Evolutionary conservation across 2,329 filamentous ascomycete species (phyloP).

Genomic region (Albophoma yamanashiensis): DNA sequence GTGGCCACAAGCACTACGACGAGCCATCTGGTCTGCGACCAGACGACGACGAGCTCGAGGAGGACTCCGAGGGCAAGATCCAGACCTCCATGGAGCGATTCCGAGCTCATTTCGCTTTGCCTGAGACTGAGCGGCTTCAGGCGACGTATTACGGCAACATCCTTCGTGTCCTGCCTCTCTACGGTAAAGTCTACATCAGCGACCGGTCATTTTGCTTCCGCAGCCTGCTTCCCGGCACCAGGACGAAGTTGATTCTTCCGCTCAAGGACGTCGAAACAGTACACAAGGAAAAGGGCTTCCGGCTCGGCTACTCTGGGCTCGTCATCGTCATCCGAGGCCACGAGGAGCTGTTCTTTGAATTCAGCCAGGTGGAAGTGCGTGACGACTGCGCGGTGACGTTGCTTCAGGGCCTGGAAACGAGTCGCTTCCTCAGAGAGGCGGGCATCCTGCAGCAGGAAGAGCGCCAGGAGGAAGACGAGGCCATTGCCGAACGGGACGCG

Average conservation of each 20-base stretch:
- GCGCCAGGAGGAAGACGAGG: constrained; percentile 58
- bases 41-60: constrained; percentile 44
- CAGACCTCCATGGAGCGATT: constrained; percentile 69
- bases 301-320: constrained; percentile 81
- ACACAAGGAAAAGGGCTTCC: constrained; percentile 89
- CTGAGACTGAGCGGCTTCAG: constrained; percentile 68
- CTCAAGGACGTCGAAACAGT: constrained; percentile 87
- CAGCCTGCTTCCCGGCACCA: constrained; percentile 76
- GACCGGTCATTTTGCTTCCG: constrained; percentile 84
- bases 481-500: constrained; percentile 71
- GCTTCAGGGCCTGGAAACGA: constrained; percentile 63
- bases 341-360: constrained; percentile 96
- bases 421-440: constrained; percentile 60
- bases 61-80: constrained; percentile 52
- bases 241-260: constrained; percentile 86
- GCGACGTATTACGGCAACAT: constrained; percentile 90
- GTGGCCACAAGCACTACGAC: constrained; percentile 80
- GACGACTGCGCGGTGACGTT: constrained; percentile 85
- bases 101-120: constrained; percentile 81
- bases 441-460: constrained; percentile 57
- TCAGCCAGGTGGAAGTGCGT: constrained; percentile 62
- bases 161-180: constrained; percentile 81
- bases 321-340: constrained; percentile 90
- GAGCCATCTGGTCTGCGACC: constrained; percentile 41
- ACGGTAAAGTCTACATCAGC: constrained; percentile 94